Base-by-base conservation (phyloP, 1,284 basidiomycete genomes). In the Fomitiporia mediterranea region DNA sequence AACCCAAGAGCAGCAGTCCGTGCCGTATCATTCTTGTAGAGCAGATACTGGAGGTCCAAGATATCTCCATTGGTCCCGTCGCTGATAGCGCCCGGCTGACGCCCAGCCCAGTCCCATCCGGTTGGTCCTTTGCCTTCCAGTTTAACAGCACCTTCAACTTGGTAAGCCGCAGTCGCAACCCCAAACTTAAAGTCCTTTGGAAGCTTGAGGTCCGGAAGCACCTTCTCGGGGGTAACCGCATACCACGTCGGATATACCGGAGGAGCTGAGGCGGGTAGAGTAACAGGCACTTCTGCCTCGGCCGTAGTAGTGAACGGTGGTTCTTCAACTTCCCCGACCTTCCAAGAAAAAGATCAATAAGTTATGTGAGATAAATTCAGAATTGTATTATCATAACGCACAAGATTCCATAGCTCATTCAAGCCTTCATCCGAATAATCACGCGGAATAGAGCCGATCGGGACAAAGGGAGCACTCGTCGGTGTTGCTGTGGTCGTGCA, bases 61-160 rank as follows among this genome's bases (percentile, higher is more conserved):
- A 79, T 63, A 61, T 79, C 77, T 46, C 55, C 55, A 27, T 51
- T 56, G 6, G 37, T 11, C 53, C 74, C 72, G 58, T 76, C 74
- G 13, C 62, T 54, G 1, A 74, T 71, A 11, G 66, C 70, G 17
- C 68, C 67, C 8, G 72, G 72, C 53, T 75, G 73, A n/a, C 72
- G 67, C 52, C 69, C 71, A 49, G 72, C 74, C 75, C 74, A 79
- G 61, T 79, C 77, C 76, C 76, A 77, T 58, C 70, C 69, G 3
- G 69, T 71, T 1, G 76, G 76, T 0, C 76, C 77, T 55, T 78
- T 78, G 0, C 76, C 76, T 54, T 76, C 77, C 49, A 69, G 69
- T 57, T 76, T 77, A 2, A 66, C 70, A 4, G 76, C 76, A 6
- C 77, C 77, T 67, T 78, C 76, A 19, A 78, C 76, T 57, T 78